Base-by-base conservation (phyloP, 2,329 filamentous ascomycete species). In the Penicillium glabrum region DNA sequence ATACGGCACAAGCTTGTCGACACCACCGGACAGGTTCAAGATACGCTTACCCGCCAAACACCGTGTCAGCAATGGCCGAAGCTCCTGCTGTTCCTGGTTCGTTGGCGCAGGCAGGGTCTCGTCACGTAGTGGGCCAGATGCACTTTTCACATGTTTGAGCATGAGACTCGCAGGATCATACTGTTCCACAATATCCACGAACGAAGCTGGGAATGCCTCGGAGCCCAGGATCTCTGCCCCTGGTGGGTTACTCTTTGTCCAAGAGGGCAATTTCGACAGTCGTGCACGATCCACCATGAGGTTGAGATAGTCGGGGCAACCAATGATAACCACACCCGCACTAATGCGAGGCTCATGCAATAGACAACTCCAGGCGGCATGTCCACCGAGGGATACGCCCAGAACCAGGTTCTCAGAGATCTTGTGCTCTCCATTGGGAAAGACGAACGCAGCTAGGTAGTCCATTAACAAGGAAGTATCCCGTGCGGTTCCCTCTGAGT, bases 361-460 rank as follows among this genome's bases (percentile, higher is more conserved):
- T 57, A 96, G 76, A 27, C 86, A 83, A 69, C 96, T 89, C 92
- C 93, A 98, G 1, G 89, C 87, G 13, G 89, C 86, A 72, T 98
- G 95, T 0, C 91, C 95, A 6, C 95, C 95, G 1, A 98, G 78
- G 24, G 89, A 93, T 56, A 96, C 85, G 0, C 95, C 95, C 39
- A 96, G 80, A 11, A 89, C 89, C 11, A 96, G 74, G 72, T 97
- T 87, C 51, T 86, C 82, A 14, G 74, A 74, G 49, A 86, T 80
- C 5, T 64, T 72, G 55, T 77, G 66, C n/a, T 77, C 74, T 1
- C 77, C 61, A 57, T 75, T 75, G 5, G 82, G 81, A 66, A 90
- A 89, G 23, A 95, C 76, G 69, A 93, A 96, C 0, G 86, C 86
- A n/a, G 85, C 85, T 2, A 96, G 78, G 54, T 91, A 84, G 65